Evolutionary conservation across 257 asterid species (phyloP).

Genomic region (Penstemon barbatus): DNA sequence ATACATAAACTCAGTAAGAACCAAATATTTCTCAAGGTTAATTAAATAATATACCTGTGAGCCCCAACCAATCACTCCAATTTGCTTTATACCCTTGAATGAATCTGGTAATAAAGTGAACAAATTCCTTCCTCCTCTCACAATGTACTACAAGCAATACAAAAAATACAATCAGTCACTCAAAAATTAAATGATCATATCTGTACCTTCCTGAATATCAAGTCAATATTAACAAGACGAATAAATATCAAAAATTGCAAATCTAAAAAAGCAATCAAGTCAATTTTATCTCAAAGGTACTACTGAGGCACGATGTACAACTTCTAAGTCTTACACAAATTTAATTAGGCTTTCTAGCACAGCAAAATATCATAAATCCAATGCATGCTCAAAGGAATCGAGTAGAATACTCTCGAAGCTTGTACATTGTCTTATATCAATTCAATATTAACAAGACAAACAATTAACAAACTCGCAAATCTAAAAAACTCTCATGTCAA

Average conservation of each 20-base stretch:
- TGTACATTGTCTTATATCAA: too few relatives aligned
- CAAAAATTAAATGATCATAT: neutral
- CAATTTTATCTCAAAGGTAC: neutral
- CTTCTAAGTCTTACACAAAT: neutral
- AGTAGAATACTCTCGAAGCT: too few relatives aligned
- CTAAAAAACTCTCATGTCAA: neutral
- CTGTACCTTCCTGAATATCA: too few relatives aligned
- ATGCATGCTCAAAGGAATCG: too few relatives aligned
- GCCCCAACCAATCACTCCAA: conserved; percentile 99
- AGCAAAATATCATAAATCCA: neutral
- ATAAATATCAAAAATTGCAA: neutral
- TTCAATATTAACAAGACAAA: neutral
- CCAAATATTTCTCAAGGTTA: neutral
- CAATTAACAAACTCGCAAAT: neutral
- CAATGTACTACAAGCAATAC: conserved; percentile 64
- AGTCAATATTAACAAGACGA: too few relatives aligned
- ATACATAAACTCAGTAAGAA: neutral
- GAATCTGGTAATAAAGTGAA: conserved; percentile 84
- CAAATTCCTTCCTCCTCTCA: conserved; percentile 93
- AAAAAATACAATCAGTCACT: conserved; percentile 18
- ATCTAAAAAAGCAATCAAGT: neutral
- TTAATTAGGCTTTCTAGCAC: neutral
- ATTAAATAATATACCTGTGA: conserved; percentile 59
- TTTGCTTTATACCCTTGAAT: conserved; percentile 90
- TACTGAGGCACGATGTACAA: neutral